Evolutionary conservation across 2,329 filamentous ascomycete species (phyloP).

Genomic region (Pestalotiopsis sp.): DNA sequence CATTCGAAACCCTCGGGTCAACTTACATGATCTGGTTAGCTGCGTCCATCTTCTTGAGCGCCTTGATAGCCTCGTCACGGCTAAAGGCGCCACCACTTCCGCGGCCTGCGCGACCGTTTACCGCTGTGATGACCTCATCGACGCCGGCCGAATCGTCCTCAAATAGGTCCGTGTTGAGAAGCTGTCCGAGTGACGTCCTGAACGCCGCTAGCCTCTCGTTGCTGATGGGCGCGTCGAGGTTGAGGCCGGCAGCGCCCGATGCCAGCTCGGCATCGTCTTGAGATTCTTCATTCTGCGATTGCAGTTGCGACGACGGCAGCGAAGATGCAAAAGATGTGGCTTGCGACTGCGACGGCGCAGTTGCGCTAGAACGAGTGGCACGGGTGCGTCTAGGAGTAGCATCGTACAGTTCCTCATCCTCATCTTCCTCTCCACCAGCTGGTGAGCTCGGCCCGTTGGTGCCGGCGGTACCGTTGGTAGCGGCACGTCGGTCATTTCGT

Average conservation of each 20-base stretch:
- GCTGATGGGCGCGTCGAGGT: constrained; percentile 53
- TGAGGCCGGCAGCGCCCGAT: constrained; percentile 37
- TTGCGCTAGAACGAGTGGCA: constrained; percentile 35
- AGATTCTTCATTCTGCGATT: constrained; percentile 40
- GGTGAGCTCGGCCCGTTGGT: constrained; percentile 28
- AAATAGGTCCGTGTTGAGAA: constrained; percentile 84
- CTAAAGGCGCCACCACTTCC: constrained; percentile 63
- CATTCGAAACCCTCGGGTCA: not conserved
- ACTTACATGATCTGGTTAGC: constrained; percentile 92
- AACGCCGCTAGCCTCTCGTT: constrained; percentile 71
- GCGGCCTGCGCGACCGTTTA: constrained; percentile 71
- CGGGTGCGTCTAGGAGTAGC: constrained; percentile 45
- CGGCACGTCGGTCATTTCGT: constrained; percentile 28
- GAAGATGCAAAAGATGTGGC: constrained; percentile 76
- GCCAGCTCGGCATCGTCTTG: constrained; percentile 42
- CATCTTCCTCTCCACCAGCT: constrained; percentile 37
- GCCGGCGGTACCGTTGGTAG: constrained; percentile 28
- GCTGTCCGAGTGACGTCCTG: constrained; percentile 77
- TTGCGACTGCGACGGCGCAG: constrained; percentile 41
- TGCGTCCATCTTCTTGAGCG: constrained; percentile 78
- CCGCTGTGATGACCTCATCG: constrained; percentile 72
- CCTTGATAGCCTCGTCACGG: constrained; percentile 72
- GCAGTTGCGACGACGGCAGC: constrained; percentile 72
- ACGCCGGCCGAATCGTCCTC: constrained; percentile 82
- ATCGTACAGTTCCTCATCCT: constrained; percentile 51